phyloP scores from a whole-genome alignment of 2,329 filamentous ascomycete genomes.

The Malbranchea cinnamomea region DNA sequence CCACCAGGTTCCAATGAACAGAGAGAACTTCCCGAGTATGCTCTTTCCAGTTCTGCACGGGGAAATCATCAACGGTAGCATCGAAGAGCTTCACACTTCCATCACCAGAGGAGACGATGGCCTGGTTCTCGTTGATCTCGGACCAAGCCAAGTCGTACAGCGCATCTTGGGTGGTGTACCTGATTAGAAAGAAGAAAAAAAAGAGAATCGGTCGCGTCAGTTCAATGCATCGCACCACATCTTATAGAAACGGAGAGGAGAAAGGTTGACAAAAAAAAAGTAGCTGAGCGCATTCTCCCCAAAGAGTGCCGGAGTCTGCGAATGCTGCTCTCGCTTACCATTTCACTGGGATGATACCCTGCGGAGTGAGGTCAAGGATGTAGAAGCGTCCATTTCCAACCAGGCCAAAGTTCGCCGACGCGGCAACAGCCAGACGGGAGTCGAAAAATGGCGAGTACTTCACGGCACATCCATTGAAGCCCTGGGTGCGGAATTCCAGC shows the following conservation, averaged over 20 bases:
- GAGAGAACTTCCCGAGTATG: conserved; percentile 88
- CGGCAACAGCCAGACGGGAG: conserved; percentile 76
- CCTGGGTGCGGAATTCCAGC: conserved; percentile 87
- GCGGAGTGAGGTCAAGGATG: conserved; percentile 64
- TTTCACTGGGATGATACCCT: conserved; percentile 74
- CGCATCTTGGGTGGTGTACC: conserved; percentile 93
- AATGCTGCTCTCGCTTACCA: conserved; percentile 46
- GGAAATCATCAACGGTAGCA: conserved; percentile 63
- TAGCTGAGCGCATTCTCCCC: not conserved
- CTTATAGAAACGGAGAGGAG: not conserved
- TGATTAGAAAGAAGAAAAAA: conserved; percentile 21
- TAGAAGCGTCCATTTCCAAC: conserved; percentile 90
- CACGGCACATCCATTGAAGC: conserved; percentile 90
- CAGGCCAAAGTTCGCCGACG: conserved; percentile 90
- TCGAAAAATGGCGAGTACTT: conserved; percentile 99
- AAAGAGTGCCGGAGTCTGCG: not conserved
- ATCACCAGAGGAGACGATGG: conserved; percentile 79
- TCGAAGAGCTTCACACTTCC: conserved; percentile 93
- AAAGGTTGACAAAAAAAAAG: not conserved
- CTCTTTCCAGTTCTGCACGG: conserved; percentile 82
- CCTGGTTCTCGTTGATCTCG: conserved; percentile 89
- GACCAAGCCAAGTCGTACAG: conserved; percentile 94
- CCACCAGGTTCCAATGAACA: conserved; percentile 79
- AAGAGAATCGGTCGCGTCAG: too few relatives aligned
- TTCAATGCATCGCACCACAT: not conserved